phyloP scores from a whole-genome alignment of 139 green algal genomes.

The Medakamo hakoo region DNA sequence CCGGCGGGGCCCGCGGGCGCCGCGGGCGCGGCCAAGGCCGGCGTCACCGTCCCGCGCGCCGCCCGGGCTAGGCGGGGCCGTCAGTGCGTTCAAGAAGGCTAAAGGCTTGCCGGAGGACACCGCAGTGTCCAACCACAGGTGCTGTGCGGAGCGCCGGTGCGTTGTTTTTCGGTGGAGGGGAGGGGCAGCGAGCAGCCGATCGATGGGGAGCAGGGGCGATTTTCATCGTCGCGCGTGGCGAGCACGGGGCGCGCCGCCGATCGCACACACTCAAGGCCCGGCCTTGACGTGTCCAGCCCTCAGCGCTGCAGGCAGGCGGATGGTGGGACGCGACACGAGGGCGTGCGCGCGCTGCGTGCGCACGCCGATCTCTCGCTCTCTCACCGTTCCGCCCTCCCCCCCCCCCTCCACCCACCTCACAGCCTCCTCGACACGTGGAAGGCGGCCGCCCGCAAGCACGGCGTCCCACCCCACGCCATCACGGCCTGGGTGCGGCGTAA shows the following conservation, averaged over 20 bases:
- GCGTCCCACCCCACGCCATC: conserved; percentile 24
- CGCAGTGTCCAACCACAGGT: conserved; percentile 20
- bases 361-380: no score
- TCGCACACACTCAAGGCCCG: not conserved
- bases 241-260: not conserved
- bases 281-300: no score
- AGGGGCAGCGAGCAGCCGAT: not conserved
- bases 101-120: not conserved
- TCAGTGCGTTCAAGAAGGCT: not conserved
- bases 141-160: conserved; percentile 29
- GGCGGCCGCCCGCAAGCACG: conserved; percentile 22
- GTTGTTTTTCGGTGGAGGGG: not conserved
- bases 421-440: conserved; percentile 33
- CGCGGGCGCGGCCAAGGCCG: not conserved
- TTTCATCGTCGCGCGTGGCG: not conserved
- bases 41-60: no score
- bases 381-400: no score
- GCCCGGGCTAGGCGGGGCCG: not conserved
- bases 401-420: not conserved
- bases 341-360: no score
- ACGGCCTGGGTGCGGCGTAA: conserved; percentile 48
- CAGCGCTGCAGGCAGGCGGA: no score
- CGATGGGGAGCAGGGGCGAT: no score
- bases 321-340: no score
- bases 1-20: no score